Conservation (phyloP, 768 basidiomycete species). For the Tephrocybe sp. region DNA sequence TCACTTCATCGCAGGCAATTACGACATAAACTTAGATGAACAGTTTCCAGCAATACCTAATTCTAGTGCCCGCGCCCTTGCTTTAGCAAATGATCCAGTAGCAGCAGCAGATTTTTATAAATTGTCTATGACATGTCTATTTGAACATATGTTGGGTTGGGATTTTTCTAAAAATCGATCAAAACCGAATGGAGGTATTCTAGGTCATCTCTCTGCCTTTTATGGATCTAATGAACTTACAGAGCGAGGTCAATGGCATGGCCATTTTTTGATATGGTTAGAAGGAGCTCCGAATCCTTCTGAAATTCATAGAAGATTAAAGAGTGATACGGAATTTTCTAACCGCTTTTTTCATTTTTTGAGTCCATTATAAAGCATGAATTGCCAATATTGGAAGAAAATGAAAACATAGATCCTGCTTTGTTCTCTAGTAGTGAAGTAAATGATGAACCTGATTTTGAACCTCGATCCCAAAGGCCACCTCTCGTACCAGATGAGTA, state of each 20-base stretch:
- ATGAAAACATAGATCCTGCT: no score
- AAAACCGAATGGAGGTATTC: no score
- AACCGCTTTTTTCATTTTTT: conserved; percentile 28
- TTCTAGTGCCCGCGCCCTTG: conserved; percentile 16
- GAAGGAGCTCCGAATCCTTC: no score
- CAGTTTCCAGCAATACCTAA: conserved; percentile 20
- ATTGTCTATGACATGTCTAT: conserved; percentile 20
- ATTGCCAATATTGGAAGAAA: no score
- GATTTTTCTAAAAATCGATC: not conserved
- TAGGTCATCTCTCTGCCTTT: conserved; percentile 28
- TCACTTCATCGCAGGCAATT: not conserved
- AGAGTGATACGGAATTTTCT: conserved; percentile 7
- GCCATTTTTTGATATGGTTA: no score
- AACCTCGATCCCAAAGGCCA: conserved; percentile 23
- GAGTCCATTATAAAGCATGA: conserved; percentile 18
- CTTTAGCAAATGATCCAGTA: conserved; percentile 31
- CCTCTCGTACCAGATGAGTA: conserved; percentile 14
- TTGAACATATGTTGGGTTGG: conserved; percentile 17
- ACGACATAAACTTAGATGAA: not conserved
- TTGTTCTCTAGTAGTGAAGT: conserved; percentile 14
- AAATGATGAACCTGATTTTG: conserved; percentile 26
- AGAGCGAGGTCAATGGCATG: no score
- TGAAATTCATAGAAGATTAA: conserved; percentile 23
- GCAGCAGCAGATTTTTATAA: no score
- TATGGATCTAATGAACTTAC: conserved; percentile 27